Evolutionary conservation across 306 rosid species (phyloP), one percentile per base, ranked within the genome.

Genomic region (Cajanus cajan): DNA sequence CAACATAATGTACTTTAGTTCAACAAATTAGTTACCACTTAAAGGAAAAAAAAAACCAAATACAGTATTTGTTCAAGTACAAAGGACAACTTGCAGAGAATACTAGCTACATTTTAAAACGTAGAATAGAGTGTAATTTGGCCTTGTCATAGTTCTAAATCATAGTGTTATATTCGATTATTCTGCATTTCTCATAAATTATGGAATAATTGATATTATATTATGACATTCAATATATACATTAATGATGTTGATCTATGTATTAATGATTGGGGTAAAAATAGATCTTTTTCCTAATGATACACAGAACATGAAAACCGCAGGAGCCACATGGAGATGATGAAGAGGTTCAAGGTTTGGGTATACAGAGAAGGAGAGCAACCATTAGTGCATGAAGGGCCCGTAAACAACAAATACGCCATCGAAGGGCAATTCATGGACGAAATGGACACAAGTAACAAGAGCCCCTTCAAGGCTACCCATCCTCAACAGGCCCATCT

Each of bases 361-460:
- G 85, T 74, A 0, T 91, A 91, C 82, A 75, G 63, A 25, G 91
- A 91, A 80, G 94, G 96, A 34, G 94, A 89, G 45, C 65, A 43
- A 13, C 96, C 96, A 14, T 16, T 86, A 54, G 74, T 86, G 8
- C 96, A 91, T 36, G 77, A 57, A 67, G 96, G 94, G 8, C 96
- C 96, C 6, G 67, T 85, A 71, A 88, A 87, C 33, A 84, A 89
- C 76, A 91, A 88, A 62, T 91, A 91, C 77, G 71, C 94, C 8
- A 91, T 89, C 12, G 96, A 89, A 68, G 96, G 96, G 6, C 92
- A 88, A 33, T 88, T 89, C 86, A 91, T 91, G 0, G 92, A 91
- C 4, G 96, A 91, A 80, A 41, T 89, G 21, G 96, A 89, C 24
- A 79, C 76, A 33, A 82, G 78, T 65, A 78, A 78, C n/a, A 81